Evolutionary conservation across 108 stramenopile species (phyloP), one percentile per base, ranked within the genome.

Genomic region (Conticribra weissflogii): DNA sequence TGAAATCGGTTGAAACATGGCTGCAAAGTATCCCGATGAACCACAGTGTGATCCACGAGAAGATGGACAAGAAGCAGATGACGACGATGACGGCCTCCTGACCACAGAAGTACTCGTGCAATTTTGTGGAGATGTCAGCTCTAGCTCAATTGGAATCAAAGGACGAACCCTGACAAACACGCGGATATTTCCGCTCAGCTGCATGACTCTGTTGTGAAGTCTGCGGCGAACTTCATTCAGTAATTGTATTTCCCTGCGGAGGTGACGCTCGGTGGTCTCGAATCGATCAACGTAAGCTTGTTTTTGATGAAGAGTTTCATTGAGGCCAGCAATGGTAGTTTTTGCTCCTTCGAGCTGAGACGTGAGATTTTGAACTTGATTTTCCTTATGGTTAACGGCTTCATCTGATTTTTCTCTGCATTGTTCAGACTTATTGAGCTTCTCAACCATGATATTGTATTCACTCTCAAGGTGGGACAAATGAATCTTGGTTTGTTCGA

Each of bases 101-200:
- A 31, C 33, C 4, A 30, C 54, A 9, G 27, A 19, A 17, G 25
- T 29, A n/a, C 45, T 53, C 8, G 22, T 24, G 7, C 1, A 15
- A 3, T 45, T 59, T 50, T 45, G 44, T 28, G 29, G 49, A 21
- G 54, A 21, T 18, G 34, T 23, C 47, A 53, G 29, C 45, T 41
- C 24, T 44, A 48, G 18, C 74, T 81, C 79, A 33, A 45, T 61
- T 16, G 67, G 52, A 50, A 89, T 76, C 31, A 66, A 24, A 23
- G 94, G 94, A 46, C 94, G 79, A 0, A 96, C 92, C 22, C 92
- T 82, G 0, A 96, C 92, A 74, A 88, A 93, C 21, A 92, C 88
- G 14, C 95, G 86, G 69, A 96, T 96, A 59, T 89, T 93, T 1
- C 95, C 95, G 27, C 78, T 86, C 3, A 92, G 65, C 67, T 93